A percentile compares a stretch with the other conserved stretches of the same genome.
These are phyloP conservation scores for Kwoniella bestiolae DNA, from an alignment of 768 basidiomycete genomes.

Conservation along the genomic window DNA sequence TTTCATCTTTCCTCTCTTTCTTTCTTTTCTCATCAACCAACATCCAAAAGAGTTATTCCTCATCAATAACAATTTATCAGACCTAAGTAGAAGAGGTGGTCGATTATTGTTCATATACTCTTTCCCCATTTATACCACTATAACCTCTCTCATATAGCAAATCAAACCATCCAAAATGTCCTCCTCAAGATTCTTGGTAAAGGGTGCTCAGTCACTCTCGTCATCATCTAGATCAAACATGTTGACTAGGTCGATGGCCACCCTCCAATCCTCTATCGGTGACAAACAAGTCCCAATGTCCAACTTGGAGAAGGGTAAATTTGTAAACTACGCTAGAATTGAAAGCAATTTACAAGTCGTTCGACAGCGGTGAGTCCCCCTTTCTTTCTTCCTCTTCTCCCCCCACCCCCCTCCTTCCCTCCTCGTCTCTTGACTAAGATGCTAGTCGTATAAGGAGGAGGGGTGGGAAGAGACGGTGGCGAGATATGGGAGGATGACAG, in stretches of 20 bases:
- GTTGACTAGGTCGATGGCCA: slow-evolving; percentile 47
- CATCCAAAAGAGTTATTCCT: neutral
- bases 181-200: slow-evolving; percentile 34
- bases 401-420: no score
- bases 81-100: slow-evolving; percentile 9
- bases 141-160: neutral
- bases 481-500: neutral
- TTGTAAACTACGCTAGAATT: slow-evolving; percentile 69
- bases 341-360: slow-evolving; percentile 94
- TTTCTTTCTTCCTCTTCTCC: slow-evolving; percentile 58
- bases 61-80: neutral
- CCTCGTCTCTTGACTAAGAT: slow-evolving; percentile 75
- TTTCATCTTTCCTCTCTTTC: slow-evolving; percentile 8
- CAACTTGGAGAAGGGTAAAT: slow-evolving; percentile 57
- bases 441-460: slow-evolving; percentile 39
- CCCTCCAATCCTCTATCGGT: slow-evolving; percentile 47
- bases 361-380: slow-evolving; percentile 69
- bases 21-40: neutral
- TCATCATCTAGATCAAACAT: slow-evolving; percentile 35
- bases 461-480: neutral
- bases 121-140: neutral
- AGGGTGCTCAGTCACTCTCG: slow-evolving; percentile 32
- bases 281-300: slow-evolving; percentile 60
- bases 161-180: slow-evolving; percentile 27
- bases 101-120: neutral